Conservation (phyloP, 208 protist genomes). For the Acanthamoeba sp. region DNA sequence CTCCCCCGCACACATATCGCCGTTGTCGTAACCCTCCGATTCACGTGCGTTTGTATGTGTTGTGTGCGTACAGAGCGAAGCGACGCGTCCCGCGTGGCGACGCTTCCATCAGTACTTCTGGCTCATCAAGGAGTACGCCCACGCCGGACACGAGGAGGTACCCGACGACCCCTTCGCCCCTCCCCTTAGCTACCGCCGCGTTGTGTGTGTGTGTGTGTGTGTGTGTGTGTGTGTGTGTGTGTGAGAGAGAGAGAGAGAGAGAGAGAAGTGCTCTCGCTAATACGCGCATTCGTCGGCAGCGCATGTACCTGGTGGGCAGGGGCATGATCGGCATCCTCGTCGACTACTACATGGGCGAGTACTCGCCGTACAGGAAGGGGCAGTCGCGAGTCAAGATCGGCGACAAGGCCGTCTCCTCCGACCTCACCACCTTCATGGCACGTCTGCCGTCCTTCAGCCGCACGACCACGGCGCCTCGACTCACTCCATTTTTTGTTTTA, state of each 20-base stretch:
- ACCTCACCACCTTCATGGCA: slow-evolving; percentile 51
- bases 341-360: slow-evolving; percentile 66
- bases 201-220: too few species aligned
- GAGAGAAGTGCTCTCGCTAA: too few species aligned
- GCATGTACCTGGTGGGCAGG: slow-evolving; percentile 29
- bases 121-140: neutral
- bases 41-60: too few species aligned
- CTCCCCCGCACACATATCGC: too few species aligned
- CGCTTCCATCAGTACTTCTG: slow-evolving; percentile 48
- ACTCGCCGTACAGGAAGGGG: neutral
- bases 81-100: slow-evolving; percentile 7
- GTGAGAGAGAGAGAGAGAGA: too few species aligned
- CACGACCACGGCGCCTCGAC: neutral
- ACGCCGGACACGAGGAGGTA: neutral
- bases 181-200: too few species aligned
- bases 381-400: neutral
- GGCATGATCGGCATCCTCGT: slow-evolving; percentile 64
- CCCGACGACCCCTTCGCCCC: neutral
- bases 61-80: neutral
- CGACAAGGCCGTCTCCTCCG: neutral
- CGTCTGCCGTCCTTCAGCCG: neutral
- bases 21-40: too few species aligned
- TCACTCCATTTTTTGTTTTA: neutral
- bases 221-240: too few species aligned
- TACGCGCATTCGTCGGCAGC: too few species aligned